Evolutionary conservation across 441 rosid species (phyloP).

Genomic region (Flueggea neowawraea): DNA sequence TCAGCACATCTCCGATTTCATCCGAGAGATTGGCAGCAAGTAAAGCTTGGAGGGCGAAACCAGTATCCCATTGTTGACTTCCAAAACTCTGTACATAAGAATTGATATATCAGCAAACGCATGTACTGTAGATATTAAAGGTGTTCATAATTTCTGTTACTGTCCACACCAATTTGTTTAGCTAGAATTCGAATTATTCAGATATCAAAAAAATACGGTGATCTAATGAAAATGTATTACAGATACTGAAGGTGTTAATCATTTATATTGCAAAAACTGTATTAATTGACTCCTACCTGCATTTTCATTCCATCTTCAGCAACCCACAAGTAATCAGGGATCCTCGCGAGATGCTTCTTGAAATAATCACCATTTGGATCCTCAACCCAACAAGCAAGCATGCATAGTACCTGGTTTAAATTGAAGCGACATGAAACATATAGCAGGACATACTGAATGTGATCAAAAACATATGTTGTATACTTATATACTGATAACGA

Average conservation of each 20-base stretch:
- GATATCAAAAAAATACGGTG: no score
- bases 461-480: background rate
- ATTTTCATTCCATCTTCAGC: constrained; percentile 70
- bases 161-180: no score
- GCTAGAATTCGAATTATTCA: no score
- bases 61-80: constrained; percentile 58
- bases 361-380: constrained; percentile 48
- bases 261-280: no score
- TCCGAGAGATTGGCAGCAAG: constrained; percentile 29
- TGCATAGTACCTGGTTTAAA: constrained; percentile 15
- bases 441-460: background rate
- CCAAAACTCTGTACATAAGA: constrained; percentile 34
- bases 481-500: background rate
- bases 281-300: constrained; percentile 27
- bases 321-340: constrained; percentile 52
- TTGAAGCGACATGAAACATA: background rate
- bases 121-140: no score
- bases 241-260: no score
- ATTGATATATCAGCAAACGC: no score
- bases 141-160: no score
- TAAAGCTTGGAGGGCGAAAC: constrained; percentile 40
- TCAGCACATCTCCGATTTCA: constrained; percentile 34
- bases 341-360: constrained; percentile 53
- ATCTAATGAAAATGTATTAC: no score
- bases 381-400: constrained; percentile 64